These are phyloP conservation scores for Rhodosorus marinus DNA, from an alignment of 23 red algal species.

Conservation along the genomic window DNA sequence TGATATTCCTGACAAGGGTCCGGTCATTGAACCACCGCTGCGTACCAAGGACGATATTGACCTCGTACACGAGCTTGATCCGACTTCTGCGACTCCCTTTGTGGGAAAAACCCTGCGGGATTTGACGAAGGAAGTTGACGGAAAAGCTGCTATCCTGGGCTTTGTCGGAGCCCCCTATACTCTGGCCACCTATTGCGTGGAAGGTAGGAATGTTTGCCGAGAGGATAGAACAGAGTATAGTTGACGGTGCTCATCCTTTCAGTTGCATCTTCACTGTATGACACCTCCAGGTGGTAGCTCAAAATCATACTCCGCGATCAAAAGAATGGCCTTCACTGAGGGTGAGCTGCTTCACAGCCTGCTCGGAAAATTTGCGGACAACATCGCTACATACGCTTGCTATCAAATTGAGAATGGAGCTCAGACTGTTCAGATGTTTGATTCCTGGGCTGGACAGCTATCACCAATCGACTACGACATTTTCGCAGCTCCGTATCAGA, in stretches of 20 bases:
- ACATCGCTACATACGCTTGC: slow-evolving; percentile 72
- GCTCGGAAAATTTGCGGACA: slow-evolving; percentile 69
- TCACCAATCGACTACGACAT: slow-evolving; percentile 79
- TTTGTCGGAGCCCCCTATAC: slow-evolving; percentile 95
- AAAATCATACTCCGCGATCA: slow-evolving; percentile 68
- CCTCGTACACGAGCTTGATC: slow-evolving; percentile 50
- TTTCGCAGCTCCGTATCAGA: slow-evolving; percentile 84
- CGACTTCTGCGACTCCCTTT: slow-evolving; percentile 63
- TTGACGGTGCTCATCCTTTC: neutral
- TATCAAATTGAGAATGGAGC: slow-evolving; percentile 94
- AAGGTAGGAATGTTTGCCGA: no score
- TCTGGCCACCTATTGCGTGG: slow-evolving; percentile 92
- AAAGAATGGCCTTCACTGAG: slow-evolving; percentile 87
- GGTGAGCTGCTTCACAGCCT: slow-evolving; percentile 61
- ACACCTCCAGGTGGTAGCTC: no score
- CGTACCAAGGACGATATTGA: slow-evolving; percentile 52
- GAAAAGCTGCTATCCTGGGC: slow-evolving; percentile 56
- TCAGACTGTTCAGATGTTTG: slow-evolving; percentile 94
- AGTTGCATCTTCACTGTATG: neutral
- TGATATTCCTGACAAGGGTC: slow-evolving; percentile 88
- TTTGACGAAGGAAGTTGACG: slow-evolving; percentile 54
- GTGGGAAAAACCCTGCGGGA: slow-evolving; percentile 65
- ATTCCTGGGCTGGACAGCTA: slow-evolving; percentile 91
- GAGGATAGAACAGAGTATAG: neutral
- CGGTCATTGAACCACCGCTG: slow-evolving; percentile 63